These are phyloP conservation scores for Prunus campanulata DNA, from an alignment of 306 rosid genomes.

Conservation along the genomic window DNA sequence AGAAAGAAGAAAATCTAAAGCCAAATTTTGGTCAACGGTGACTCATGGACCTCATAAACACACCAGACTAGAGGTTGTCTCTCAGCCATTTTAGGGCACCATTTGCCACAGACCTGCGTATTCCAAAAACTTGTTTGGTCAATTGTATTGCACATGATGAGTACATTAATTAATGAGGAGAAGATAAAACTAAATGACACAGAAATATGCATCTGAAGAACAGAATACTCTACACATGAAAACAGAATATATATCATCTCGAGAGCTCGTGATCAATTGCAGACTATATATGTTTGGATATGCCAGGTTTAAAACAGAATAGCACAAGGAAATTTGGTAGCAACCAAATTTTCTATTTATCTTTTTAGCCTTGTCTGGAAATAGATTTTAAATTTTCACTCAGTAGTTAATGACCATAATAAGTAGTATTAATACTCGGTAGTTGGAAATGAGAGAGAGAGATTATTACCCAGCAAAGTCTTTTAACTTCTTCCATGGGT, in stretches of 20 bases:
- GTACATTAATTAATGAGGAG: background rate
- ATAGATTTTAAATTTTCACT: background rate
- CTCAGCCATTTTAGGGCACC: conserved; percentile 93
- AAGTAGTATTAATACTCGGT: background rate
- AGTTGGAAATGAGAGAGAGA: conserved; percentile 5
- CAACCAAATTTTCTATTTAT: background rate
- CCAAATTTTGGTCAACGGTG: background rate
- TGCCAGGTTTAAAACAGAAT: background rate
- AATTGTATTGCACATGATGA: background rate
- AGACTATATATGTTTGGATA: background rate
- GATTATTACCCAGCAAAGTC: conserved; percentile 70
- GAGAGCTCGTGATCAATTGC: background rate
- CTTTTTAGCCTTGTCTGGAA: background rate
- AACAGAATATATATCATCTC: background rate
- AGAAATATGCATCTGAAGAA: conserved; percentile 10
- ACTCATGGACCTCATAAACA: background rate
- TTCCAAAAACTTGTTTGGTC: conserved; percentile 11
- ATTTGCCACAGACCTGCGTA: conserved; percentile 70
- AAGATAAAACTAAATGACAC: background rate
- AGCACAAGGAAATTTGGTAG: background rate
- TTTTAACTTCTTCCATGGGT: conserved; percentile 64
- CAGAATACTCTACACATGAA: background rate
- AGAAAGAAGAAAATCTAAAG: conserved; percentile 20
- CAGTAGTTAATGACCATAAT: background rate
- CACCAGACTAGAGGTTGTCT: conserved; percentile 65